A percentile compares a stretch with the other conserved stretches of the same genome.
These are phyloP conservation scores for Fusarium sp. DNA, from an alignment of 2,329 filamentous ascomycete species.

Conservation along the genomic window DNA sequence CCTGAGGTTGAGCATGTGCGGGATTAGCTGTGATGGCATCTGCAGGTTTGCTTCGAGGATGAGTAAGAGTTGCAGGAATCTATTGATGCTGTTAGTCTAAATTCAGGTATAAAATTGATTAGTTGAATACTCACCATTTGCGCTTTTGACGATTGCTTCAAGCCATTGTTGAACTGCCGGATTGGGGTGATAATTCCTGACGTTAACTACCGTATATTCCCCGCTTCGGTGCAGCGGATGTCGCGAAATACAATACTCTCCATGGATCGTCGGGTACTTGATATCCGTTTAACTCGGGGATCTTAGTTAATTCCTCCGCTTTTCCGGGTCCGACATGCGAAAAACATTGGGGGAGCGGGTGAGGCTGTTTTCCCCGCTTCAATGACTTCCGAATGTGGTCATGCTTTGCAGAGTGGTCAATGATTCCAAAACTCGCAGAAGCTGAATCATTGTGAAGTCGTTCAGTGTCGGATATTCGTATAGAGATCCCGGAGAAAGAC, in stretches of 20 bases:
- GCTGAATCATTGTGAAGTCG: background rate
- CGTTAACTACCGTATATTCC: background rate
- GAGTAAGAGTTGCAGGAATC: background rate
- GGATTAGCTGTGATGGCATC: conserved; percentile 1
- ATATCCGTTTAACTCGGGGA: conserved; percentile 6
- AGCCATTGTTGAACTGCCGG: background rate
- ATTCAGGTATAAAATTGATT: background rate
- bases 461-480: too few species aligned
- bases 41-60: background rate
- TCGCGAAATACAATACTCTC: background rate
- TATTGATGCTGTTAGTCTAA: background rate
- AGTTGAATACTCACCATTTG: background rate
- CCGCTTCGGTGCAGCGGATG: conserved; percentile 20
- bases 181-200: conserved; percentile 1
- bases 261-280: background rate
- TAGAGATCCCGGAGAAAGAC: background rate
- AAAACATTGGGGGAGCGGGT: conserved; percentile 3
- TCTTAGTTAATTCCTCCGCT: conserved; percentile 33
- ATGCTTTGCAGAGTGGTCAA: background rate
- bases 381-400: conserved; percentile 12
- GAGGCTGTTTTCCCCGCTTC: conserved; percentile 12
- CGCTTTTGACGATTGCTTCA: background rate
- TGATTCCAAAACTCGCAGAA: conserved; percentile 6
- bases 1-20: conserved; percentile 22
- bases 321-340: conserved; percentile 1